phyloP scores from a whole-genome alignment of 148 eudicot species.

The Salicornia ramosissima region DNA sequence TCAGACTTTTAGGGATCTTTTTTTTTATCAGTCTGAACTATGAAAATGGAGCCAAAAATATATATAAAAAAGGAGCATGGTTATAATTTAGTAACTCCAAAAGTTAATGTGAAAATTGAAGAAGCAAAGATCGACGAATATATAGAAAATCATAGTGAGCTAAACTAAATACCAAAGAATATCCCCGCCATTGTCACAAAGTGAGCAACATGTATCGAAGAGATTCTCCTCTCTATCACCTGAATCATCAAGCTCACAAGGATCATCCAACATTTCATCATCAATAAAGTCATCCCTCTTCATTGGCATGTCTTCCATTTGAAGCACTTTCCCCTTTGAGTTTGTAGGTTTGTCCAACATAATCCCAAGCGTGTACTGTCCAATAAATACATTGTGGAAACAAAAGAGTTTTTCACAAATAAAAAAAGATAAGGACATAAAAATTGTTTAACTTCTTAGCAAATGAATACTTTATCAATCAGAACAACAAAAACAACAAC shows the following conservation, averaged over 20 bases:
- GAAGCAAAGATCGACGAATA: not conserved
- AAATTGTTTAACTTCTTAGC: not conserved
- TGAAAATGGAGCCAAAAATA: no score
- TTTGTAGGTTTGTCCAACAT: conserved; percentile 37
- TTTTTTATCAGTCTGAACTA: no score
- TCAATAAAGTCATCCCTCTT: conserved; percentile 22
- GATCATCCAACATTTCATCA: conserved; percentile 20
- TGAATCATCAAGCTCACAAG: conserved; percentile 26
- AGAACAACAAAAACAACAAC: no score
- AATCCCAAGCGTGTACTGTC: conserved; percentile 45
- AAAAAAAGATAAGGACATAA: not conserved
- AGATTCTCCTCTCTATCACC: conserved; percentile 29
- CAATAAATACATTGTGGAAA: conserved; percentile 7
- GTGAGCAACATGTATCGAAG: conserved; percentile 66
- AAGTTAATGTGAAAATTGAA: no score
- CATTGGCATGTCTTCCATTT: conserved; percentile 20
- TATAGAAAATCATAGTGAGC: not conserved
- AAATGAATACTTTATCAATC: not conserved
- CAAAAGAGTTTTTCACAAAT: not conserved
- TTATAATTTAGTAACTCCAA: no score
- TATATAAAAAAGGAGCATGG: no score
- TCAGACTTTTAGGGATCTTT: no score
- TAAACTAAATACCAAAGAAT: conserved; percentile 50
- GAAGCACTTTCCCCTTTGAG: conserved; percentile 27
- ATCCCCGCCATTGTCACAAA: conserved; percentile 85